Base-by-base conservation (phyloP, 2,329 filamentous ascomycete genomes). In the Hortaea sp. region DNA sequence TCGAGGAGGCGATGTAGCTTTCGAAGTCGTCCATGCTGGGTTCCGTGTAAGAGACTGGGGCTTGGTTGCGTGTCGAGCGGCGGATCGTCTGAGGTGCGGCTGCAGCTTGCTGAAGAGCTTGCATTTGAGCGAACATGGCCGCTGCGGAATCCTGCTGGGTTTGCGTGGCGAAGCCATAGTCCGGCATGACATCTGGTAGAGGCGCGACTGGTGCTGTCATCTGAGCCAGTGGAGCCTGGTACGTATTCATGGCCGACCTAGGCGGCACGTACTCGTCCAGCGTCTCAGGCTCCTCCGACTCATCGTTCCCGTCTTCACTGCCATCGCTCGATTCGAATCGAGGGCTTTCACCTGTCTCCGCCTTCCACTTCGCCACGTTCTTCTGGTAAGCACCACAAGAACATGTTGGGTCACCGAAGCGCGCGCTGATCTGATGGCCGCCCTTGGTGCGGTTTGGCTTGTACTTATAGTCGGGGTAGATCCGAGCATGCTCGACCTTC, bases 381-480 rank as follows among this genome's bases (percentile, higher is more conserved):
- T 11, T 29, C 12, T 42, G 5, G 34, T 49, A 53, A 27, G 49
- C 51, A 30, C 51, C 51, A 39, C 51, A 53, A 6, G 10, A 32
- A 35, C 51, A 53, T 29, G 12, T 12, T 3, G 44, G 35, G 1
- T 12, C 20, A 9, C 51, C 51, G 32, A 53, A 53, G 7, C 34
- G 37, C 7, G 30, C 30, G 11, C 43, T 35, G 5, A 28, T 43
- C 32, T 30, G 32, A 12, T 45, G 30, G 10, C 32, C 41, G 12
- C 43, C 46, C 31, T 41, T 42, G 20, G 20, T 20, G 9, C 32
- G 7, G 37, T 13, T 41, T 2, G 51, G 49, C 31, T 32, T 34
- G 39, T 49, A 53, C n/a, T 40, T 39, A 29, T 53, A 53, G 4
- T 46, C 39, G 5, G 51, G 51, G 28, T 51, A 44, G 31, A 27